These are phyloP conservation scores for Rhodotorula sphaerocarpa DNA, from an alignment of 768 basidiomycete genomes.

Conservation along the genomic window DNA sequence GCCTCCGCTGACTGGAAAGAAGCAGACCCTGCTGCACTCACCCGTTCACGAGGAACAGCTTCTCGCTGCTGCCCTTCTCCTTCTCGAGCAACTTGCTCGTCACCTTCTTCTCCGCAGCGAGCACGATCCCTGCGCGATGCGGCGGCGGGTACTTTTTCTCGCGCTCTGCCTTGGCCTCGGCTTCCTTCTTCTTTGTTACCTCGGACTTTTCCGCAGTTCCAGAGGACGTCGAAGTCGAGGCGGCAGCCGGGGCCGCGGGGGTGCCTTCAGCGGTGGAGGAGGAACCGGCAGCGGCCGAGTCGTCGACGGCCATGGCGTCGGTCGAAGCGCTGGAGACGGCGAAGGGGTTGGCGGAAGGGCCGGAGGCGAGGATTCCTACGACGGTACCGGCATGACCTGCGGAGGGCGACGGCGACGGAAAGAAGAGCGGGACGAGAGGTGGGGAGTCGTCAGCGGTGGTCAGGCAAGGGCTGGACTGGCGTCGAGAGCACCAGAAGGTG, in stretches of 20 bases:
- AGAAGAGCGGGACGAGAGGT: neutral
- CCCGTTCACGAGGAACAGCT: slow-evolving; percentile 87
- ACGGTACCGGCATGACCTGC: slow-evolving; percentile 51
- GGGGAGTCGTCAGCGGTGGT: neutral
- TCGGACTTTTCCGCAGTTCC: slow-evolving; percentile 3
- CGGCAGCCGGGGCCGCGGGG: neutral
- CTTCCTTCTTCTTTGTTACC: slow-evolving; percentile 35
- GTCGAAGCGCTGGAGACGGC: slow-evolving; percentile 19
- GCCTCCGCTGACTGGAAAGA: neutral
- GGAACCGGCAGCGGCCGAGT: neutral
- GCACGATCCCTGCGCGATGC: slow-evolving; percentile 70
- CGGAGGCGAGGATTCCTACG: slow-evolving; percentile 69
- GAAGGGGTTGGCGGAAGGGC: slow-evolving; percentile 37
- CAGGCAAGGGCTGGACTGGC: no score
- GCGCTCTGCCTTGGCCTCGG: slow-evolving; percentile 30
- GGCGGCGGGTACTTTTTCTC: slow-evolving; percentile 32
- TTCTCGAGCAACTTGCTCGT: slow-evolving; percentile 95
- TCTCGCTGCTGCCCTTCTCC: slow-evolving; percentile 92
- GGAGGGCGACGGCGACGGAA: slow-evolving; percentile 17
- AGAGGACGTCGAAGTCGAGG: slow-evolving; percentile 12
- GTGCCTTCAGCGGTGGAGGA: neutral
- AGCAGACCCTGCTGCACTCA: slow-evolving; percentile 36
- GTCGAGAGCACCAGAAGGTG: no score
- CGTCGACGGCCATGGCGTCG: slow-evolving; percentile 33
- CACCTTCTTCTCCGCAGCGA: slow-evolving; percentile 94